Evolutionary conservation across 108 stramenopile species (phyloP), one percentile per base, ranked within the genome.

Genomic region (Phaeodactylum tricornutum): DNA sequence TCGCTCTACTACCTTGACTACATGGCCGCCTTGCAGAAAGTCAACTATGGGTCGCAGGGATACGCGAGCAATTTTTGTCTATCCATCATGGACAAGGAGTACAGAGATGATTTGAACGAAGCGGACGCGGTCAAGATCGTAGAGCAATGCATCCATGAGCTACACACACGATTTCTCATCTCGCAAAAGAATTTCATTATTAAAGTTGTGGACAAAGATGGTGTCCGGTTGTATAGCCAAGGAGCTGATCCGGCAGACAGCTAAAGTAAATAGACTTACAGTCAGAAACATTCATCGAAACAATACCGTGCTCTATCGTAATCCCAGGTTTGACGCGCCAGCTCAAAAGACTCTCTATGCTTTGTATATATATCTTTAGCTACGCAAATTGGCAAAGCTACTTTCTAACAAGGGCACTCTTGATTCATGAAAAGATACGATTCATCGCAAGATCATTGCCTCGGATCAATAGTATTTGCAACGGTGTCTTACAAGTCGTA

Each of bases 1-100:
- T 80, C 84, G 3, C 65, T 98, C 32, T 96, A 95, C 57, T 83
- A 77, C 45, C 55, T 98, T 53, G 98, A 98, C 67, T 96, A 98
- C 59, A 45, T 98, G 20, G 96, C 84, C 14, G 53, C 87, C 12
- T 59, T 96, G 45, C 67, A 70, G 33, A 87, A 92, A 61, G 83
- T 81, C 30, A 76, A 75, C 24, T 81, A 71, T 40, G 87, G 87
- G 24, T 67, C 71, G 11, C 92, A 93, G 61, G 97, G 98, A 53
- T 96, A 98, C 56, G 93, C 85, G 0, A 66, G 86, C 43, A 79
- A 88, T 67, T 98, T 98, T 70, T 83, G 84, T 29, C 57, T 95
- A 16, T 94, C 93, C 17, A 92, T 96, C 43, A 84, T 97, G 57
- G 98, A 98, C 67, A 57, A 89, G 42, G 94, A 96, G 46, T 97